Percentiles rank a stretch among this genome's conserved stretches.
phyloP scores from a whole-genome alignment of 1,139 yeast genomes.

The Kurtzmaniella natalensis region DNA sequence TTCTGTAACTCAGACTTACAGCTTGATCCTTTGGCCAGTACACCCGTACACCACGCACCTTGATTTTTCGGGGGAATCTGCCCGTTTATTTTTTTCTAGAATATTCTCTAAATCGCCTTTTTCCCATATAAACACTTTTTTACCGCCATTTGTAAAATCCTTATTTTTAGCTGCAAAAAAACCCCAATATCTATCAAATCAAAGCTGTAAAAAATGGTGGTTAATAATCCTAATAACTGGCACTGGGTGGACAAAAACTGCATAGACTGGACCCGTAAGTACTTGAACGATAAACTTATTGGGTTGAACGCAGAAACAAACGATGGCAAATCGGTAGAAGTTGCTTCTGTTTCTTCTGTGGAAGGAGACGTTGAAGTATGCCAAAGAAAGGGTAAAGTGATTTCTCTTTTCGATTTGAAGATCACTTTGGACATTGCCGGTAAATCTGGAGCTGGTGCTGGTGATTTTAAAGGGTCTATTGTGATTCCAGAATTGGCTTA shows the following conservation, averaged over 20 bases:
- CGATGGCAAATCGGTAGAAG: constrained; percentile 33
- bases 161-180: too few species aligned
- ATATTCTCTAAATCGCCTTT: too few species aligned
- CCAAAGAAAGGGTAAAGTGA: constrained; percentile 95
- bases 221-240: constrained; percentile 55
- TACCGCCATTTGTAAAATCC: too few species aligned
- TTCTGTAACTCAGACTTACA: too few species aligned
- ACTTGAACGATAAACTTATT: constrained; percentile 58
- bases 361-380: constrained; percentile 97
- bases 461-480: constrained; percentile 59
- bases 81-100: too few species aligned
- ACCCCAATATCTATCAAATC: too few species aligned
- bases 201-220: constrained; percentile 36
- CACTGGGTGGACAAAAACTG: constrained; percentile 99
- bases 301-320: constrained; percentile 41
- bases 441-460: constrained; percentile 27
- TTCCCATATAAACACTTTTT: too few species aligned
- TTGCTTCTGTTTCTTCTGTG: constrained; percentile 58
- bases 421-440: constrained; percentile 53
- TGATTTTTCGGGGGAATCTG: too few species aligned
- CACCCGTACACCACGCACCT: too few species aligned
- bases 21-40: too few species aligned
- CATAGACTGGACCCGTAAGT: constrained; percentile 80
- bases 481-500: constrained; percentile 92
- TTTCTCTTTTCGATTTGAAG: constrained; percentile 81